These are phyloP conservation scores for Mortierella sp. DNA, from an alignment of 371 early-diverging fungal genomes.

Conservation along the genomic window DNA sequence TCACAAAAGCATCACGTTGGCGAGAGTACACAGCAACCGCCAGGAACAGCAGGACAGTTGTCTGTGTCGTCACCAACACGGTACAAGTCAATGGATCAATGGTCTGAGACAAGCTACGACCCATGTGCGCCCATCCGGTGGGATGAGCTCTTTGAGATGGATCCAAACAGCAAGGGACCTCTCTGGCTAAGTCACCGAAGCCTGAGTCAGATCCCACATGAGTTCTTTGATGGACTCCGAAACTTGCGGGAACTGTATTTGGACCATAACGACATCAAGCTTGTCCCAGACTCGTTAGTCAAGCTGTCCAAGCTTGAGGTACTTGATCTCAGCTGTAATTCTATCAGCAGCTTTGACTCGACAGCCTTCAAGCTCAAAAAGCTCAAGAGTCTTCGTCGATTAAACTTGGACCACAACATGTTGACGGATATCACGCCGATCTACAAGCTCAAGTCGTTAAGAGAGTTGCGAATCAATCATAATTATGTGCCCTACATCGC, in stretches of 20 bases:
- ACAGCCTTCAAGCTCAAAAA: slow-evolving; percentile 53
- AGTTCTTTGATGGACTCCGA: slow-evolving; percentile 55
- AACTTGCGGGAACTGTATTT: slow-evolving; percentile 52
- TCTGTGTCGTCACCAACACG: slow-evolving; percentile 3
- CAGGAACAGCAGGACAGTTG: slow-evolving; percentile 12
- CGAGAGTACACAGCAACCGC: slow-evolving; percentile 1
- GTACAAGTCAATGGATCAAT: slow-evolving; percentile 27
- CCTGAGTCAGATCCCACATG: slow-evolving; percentile 51
- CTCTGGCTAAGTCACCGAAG: slow-evolving; percentile 46
- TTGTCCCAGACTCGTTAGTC: slow-evolving; percentile 53
- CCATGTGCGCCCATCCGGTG: slow-evolving; percentile 48
- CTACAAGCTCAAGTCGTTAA: slow-evolving; percentile 64
- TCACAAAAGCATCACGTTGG: neutral
- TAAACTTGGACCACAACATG: slow-evolving; percentile 56
- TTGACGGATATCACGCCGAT: slow-evolving; percentile 54
- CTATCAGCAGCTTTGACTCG: slow-evolving; percentile 54
- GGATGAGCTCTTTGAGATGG: slow-evolving; percentile 53
- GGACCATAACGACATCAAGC: slow-evolving; percentile 53
- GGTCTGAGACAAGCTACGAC: slow-evolving; percentile 52
- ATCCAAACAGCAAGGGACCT: slow-evolving; percentile 49
- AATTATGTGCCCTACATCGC: slow-evolving; percentile 47
- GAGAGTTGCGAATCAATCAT: slow-evolving; percentile 52
- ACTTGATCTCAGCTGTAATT: slow-evolving; percentile 61
- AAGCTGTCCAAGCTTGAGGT: slow-evolving; percentile 58
- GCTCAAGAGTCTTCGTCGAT: slow-evolving; percentile 49